Conservation (phyloP, 192 early-diverging fungal genomes). For the Funneliformis geosporum region DNA sequence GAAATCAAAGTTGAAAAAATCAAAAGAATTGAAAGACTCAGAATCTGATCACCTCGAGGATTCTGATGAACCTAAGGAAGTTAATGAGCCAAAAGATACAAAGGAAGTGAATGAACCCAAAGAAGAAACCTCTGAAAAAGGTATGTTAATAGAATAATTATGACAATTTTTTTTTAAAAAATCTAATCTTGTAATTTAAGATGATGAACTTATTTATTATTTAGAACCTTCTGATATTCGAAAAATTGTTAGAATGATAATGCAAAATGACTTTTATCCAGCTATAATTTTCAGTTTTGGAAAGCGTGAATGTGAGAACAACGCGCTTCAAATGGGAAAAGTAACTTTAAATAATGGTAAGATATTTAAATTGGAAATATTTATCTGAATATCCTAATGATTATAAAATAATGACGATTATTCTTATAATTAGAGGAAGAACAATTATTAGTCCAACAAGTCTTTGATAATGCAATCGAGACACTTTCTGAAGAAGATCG, state of each 20-base stretch:
- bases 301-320: constrained; percentile 88
- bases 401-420: background rate
- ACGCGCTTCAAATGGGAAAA: constrained; percentile 76
- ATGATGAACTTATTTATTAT: background rate
- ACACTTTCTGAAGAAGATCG: constrained; percentile 89
- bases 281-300: constrained; percentile 96
- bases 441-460: constrained; percentile 77
- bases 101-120: background rate
- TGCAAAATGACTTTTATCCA: constrained; percentile 92
- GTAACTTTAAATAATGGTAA: constrained; percentile 84
- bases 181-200: background rate
- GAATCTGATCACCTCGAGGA: background rate
- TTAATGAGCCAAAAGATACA: background rate
- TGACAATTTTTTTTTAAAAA: too few relatives aligned
- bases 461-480: constrained; percentile 87
- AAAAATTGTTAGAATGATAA: constrained; percentile 96
- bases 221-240: constrained; percentile 84
- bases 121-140: constrained; percentile 75
- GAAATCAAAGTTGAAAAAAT: constrained; percentile 36
- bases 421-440: constrained; percentile 44
- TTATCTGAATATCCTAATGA: background rate
- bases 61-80: background rate
- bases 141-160: constrained; percentile 36
- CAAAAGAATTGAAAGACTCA: background rate
- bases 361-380: background rate